Conservation (phyloP, 495 filamentous ascomycete species). For the Xylona heveae region DNA sequence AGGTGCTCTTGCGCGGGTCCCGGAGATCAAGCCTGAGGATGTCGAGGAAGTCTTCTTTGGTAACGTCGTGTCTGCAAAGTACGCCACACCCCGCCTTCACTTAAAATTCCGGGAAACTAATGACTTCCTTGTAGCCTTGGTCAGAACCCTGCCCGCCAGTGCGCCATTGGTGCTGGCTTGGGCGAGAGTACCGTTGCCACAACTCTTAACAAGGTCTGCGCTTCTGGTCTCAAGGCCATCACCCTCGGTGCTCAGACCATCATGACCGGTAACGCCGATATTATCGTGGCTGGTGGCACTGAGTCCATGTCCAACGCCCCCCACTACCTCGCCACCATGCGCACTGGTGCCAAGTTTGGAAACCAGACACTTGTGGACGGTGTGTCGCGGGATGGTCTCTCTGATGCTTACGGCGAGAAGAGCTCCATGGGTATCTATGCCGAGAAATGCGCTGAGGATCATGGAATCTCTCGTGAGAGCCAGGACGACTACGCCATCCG, state of each 20-base stretch:
- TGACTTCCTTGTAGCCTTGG: slow-evolving; percentile 41
- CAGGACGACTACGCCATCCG: slow-evolving; percentile 90
- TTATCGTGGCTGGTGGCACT: slow-evolving; percentile 79
- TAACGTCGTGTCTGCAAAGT: slow-evolving; percentile 95
- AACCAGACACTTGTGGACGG: slow-evolving; percentile 73
- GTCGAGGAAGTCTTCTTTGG: slow-evolving; percentile 95
- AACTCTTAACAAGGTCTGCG: slow-evolving; percentile 97
- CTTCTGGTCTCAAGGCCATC: slow-evolving; percentile 80
- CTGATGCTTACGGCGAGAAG: slow-evolving; percentile 71
- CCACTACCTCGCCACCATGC: slow-evolving; percentile 78
- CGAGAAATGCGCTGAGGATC: slow-evolving; percentile 78
- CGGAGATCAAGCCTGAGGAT: slow-evolving; percentile 62
- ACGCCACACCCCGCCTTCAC: slow-evolving; percentile 12
- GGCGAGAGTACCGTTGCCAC: slow-evolving; percentile 60
- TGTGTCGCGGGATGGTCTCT: slow-evolving; percentile 77
- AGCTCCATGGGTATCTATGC: slow-evolving; percentile 87
- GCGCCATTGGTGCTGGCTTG: slow-evolving; percentile 72
- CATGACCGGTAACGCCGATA: slow-evolving; percentile 75
- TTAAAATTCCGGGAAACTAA: slow-evolving; percentile 1
- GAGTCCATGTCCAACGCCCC: slow-evolving; percentile 97
- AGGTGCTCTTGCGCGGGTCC: slow-evolving; percentile 73
- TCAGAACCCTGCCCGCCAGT: slow-evolving; percentile 90
- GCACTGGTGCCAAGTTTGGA: slow-evolving; percentile 76
- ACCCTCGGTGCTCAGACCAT: slow-evolving; percentile 92
- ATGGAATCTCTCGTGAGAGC: slow-evolving; percentile 55